A percentile compares a stretch with the other conserved stretches of the same genome.
phyloP scores from a whole-genome alignment of 495 filamentous ascomycete genomes.

The Penicillium pancosmium region DNA sequence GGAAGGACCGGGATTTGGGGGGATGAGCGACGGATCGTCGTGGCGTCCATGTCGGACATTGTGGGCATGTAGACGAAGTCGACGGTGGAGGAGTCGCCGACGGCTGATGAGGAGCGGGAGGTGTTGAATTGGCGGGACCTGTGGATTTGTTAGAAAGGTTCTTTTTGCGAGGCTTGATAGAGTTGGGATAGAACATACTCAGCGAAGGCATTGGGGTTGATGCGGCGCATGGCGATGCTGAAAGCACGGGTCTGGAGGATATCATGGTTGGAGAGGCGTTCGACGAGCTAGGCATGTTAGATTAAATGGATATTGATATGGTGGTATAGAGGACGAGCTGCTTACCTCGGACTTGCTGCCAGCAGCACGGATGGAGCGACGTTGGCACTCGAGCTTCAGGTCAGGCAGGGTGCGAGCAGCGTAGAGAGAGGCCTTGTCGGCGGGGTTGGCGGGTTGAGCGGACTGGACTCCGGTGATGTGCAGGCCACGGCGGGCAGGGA shows the following conservation, averaged over 20 bases:
- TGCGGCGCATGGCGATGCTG: conserved; percentile 54
- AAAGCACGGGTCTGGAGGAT: conserved; percentile 55
- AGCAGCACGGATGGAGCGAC: conserved; percentile 34
- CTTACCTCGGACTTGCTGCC: conserved; percentile 43
- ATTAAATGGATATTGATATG: background rate
- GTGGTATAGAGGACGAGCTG: conserved; percentile 5
- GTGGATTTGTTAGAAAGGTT: background rate
- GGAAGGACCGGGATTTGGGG: conserved; percentile 58
- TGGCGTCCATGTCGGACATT: conserved; percentile 44
- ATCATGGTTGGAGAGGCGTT: conserved; percentile 57
- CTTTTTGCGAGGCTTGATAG: background rate
- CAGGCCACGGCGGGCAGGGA: conserved; percentile 48
- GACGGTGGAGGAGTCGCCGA: conserved; percentile 61
- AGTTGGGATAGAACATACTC: conserved; percentile 34
- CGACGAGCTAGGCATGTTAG: conserved; percentile 42
- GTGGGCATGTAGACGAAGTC: conserved; percentile 67
- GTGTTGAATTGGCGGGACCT: conserved; percentile 61
- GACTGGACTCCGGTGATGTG: conserved; percentile 59
- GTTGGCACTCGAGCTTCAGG: conserved; percentile 45
- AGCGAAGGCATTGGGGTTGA: conserved; percentile 44
- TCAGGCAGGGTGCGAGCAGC: conserved; percentile 39
- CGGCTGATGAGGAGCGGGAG: conserved; percentile 54
- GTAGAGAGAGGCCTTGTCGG: conserved; percentile 41
- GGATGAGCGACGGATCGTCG: conserved; percentile 27
- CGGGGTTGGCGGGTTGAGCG: conserved; percentile 41